Conservation (phyloP, 768 basidiomycete species). For the Lactarius sanguifluus region DNA sequence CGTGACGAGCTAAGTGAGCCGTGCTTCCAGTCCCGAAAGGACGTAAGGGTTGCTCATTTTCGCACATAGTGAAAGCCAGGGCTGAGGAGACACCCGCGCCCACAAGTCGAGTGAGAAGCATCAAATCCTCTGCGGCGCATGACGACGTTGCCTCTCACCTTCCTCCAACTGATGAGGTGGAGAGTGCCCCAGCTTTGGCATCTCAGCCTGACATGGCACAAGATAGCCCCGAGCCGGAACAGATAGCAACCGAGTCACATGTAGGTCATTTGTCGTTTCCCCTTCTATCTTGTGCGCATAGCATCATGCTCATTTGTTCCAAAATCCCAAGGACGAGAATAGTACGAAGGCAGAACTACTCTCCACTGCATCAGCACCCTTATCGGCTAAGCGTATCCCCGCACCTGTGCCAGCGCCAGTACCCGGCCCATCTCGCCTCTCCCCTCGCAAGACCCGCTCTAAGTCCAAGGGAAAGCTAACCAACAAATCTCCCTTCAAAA, state of each 20-base stretch:
- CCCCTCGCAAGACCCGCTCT: slow-evolving; percentile 23
- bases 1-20: slow-evolving; percentile 58
- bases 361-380: neutral
- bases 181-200: slow-evolving; percentile 25
- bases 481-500: slow-evolving; percentile 16
- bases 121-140: neutral
- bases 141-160: slow-evolving; percentile 10
- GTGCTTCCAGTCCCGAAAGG: neutral
- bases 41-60: neutral
- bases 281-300: neutral
- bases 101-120: neutral
- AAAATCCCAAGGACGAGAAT: neutral
- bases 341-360: neutral
- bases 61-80: slow-evolving; percentile 36
- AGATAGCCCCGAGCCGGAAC: neutral
- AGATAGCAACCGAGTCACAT: neutral
- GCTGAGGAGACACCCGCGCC: slow-evolving; percentile 49
- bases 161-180: slow-evolving; percentile 42
- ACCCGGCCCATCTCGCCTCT: slow-evolving; percentile 16
- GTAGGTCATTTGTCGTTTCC: slow-evolving; percentile 1
- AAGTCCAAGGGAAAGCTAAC: slow-evolving; percentile 18
- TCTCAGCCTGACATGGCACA: slow-evolving; percentile 2
- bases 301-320: neutral
- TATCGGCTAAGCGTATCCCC: neutral
- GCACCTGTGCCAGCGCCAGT: neutral